phyloP scores from a whole-genome alignment of 2,329 filamentous ascomycete species.

The Cadophora gregata region DNA sequence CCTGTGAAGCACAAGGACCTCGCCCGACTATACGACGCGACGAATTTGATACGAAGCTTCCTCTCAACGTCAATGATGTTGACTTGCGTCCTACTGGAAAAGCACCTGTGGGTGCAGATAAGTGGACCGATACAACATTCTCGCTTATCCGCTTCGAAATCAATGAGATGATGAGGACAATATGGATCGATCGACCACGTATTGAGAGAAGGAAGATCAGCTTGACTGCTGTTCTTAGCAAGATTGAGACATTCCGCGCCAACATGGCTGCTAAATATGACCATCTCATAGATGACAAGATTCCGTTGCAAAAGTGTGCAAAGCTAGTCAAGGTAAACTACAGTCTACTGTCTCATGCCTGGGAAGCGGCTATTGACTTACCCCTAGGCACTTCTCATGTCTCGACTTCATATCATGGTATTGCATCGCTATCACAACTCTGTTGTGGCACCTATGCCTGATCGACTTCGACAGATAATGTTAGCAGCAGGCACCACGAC shows the following conservation, averaged over 20 bases:
- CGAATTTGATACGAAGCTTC: conserved; percentile 76
- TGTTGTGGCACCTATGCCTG: conserved; percentile 55
- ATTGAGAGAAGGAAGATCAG: conserved; percentile 66
- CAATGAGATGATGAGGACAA: conserved; percentile 72
- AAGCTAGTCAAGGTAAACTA: conserved; percentile 60
- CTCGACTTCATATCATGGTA: conserved; percentile 69
- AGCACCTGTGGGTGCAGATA: conserved; percentile 47
- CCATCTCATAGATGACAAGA: conserved; percentile 62
- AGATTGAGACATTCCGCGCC: conserved; percentile 71
- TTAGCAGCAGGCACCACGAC: conserved; percentile 63
- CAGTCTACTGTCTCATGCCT: no score
- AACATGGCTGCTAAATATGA: conserved; percentile 70
- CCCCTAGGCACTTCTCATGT: conserved; percentile 59
- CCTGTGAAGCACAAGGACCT: conserved; percentile 76
- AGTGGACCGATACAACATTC: conserved; percentile 73
- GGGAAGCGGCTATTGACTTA: not conserved
- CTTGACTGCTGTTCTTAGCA: conserved; percentile 68
- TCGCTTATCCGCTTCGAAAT: conserved; percentile 73
- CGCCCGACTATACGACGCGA: conserved; percentile 73
- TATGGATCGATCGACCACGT: conserved; percentile 72
- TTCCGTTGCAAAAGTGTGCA: conserved; percentile 68
- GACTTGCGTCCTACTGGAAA: conserved; percentile 58
- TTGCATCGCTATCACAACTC: conserved; percentile 68
- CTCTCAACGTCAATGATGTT: conserved; percentile 71
- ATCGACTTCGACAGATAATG: conserved; percentile 67